phyloP scores from a whole-genome alignment of 352 stramenopile genomes.

The Pythium pyrilobum region DNA sequence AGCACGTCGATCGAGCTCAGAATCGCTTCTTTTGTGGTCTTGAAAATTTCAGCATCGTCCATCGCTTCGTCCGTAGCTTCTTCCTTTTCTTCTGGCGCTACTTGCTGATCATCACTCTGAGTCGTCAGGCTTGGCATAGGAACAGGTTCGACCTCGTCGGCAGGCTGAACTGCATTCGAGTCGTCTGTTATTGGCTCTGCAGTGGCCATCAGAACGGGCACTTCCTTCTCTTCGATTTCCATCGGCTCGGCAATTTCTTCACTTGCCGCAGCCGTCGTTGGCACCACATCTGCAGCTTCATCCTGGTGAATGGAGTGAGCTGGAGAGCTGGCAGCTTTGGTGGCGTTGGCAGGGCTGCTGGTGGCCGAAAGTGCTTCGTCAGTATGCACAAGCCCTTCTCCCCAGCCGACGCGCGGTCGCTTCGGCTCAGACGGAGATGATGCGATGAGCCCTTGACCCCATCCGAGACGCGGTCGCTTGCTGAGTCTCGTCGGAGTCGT shows the following conservation, averaged over 20 bases:
- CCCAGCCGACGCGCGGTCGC: conserved; percentile 77
- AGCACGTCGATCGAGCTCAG: conserved; percentile 71
- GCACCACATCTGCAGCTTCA: not conserved
- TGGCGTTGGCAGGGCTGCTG: not conserved
- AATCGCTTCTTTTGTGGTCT: conserved; percentile 73
- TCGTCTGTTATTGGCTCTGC: no score
- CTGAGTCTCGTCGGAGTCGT: conserved; percentile 41
- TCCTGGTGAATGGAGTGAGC: not conserved
- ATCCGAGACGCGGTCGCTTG: conserved; percentile 68
- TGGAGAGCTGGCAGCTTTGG: not conserved
- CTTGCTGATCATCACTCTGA: not conserved
- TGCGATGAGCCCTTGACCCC: conserved; percentile 77
- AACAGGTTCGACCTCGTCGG: no score
- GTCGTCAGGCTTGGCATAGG: no score
- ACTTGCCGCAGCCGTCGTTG: not conserved
- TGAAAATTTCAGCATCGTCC: conserved; percentile 6
- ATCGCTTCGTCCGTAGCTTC: conserved; percentile 1
- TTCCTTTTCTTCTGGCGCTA: not conserved
- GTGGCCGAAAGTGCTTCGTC: conserved; percentile 13
- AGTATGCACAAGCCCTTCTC: conserved; percentile 55
- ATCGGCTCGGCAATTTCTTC: no score
- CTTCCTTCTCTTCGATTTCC: not conserved
- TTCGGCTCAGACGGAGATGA: conserved; percentile 59
- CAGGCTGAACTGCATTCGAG: no score
- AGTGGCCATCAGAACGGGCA: not conserved